A percentile compares a stretch with the other conserved stretches of the same genome.
These are phyloP conservation scores for Boletus edulis DNA, from an alignment of 768 basidiomycete genomes.

Conservation along the genomic window DNA sequence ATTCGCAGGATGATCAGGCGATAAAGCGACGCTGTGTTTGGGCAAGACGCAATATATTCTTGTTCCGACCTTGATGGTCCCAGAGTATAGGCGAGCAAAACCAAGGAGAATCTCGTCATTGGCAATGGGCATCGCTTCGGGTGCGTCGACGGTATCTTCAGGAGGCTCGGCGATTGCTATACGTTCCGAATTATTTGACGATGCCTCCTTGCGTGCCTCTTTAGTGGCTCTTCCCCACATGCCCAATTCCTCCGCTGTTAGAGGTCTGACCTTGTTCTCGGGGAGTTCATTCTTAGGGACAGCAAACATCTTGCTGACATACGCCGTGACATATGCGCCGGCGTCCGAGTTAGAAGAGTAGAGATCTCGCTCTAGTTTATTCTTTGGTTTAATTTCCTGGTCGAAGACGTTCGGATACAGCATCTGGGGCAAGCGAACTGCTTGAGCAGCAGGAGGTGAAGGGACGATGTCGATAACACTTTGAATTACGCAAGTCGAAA, in stretches of 20 bases:
- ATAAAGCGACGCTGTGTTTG: constrained; percentile 70
- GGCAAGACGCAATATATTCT: constrained; percentile 77
- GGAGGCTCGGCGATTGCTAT: neutral
- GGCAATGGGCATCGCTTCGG: neutral
- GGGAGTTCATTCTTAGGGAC: constrained; percentile 79
- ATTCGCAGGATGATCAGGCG: constrained; percentile 68
- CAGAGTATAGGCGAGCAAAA: constrained; percentile 93
- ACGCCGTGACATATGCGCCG: constrained; percentile 69
- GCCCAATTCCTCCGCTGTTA: constrained; percentile 85
- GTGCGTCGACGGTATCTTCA: neutral
- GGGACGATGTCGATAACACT: constrained; percentile 93
- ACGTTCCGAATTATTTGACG: constrained; percentile 23
- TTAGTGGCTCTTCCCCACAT: constrained; percentile 56
- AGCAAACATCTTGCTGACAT: constrained; percentile 99
- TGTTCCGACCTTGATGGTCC: constrained; percentile 65
- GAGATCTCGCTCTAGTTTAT: constrained; percentile 80
- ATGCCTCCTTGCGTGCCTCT: constrained; percentile 36
- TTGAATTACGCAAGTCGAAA: constrained; percentile 92
- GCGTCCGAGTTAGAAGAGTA: constrained; percentile 63
- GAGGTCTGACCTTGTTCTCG: constrained; percentile 71
- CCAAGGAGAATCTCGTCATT: constrained; percentile 74
- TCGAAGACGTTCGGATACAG: constrained; percentile 78
- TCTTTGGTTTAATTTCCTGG: constrained; percentile 57
- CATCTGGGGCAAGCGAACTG: constrained; percentile 84
- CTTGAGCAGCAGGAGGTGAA: constrained; percentile 78